These are phyloP conservation scores for Discostella stelligeroides DNA, from an alignment of 108 stramenopile species.

Conservation along the genomic window DNA sequence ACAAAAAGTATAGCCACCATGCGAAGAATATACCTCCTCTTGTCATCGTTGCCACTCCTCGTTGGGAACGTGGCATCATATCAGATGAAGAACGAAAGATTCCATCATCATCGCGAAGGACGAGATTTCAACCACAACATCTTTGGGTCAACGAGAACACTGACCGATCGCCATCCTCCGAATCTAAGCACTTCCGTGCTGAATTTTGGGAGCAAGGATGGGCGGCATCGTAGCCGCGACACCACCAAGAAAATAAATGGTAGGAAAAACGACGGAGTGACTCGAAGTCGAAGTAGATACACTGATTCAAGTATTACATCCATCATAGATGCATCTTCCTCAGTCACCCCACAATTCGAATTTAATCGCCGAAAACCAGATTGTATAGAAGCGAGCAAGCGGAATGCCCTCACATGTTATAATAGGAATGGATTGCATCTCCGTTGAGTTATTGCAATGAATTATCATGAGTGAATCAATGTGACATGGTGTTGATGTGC, in stretches of 20 bases:
- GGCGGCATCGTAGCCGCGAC: neutral
- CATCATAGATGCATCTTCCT: neutral
- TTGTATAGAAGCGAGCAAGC: conserved; percentile 3
- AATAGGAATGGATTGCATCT: conserved; percentile 15
- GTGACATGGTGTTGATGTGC: no score
- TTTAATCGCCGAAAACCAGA: neutral
- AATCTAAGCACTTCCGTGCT: conserved; percentile 12
- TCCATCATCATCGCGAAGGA: conserved; percentile 18
- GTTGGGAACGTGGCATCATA: neutral
- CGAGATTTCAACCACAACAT: neutral
- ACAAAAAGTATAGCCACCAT: neutral
- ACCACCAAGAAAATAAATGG: neutral
- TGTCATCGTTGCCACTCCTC: conserved; percentile 3
- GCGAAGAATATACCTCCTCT: neutral
- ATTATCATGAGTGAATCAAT: neutral
- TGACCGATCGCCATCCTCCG: conserved; percentile 4
- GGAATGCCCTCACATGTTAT: neutral
- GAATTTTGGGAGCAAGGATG: conserved; percentile 8
- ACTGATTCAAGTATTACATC: neutral
- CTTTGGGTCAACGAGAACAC: neutral
- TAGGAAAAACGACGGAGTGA: neutral
- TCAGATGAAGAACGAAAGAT: neutral
- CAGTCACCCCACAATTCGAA: neutral
- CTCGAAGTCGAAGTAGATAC: neutral
- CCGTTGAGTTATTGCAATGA: neutral